phyloP scores from a whole-genome alignment of 345 rosid genomes.

The Capsella bursapastoris region DNA sequence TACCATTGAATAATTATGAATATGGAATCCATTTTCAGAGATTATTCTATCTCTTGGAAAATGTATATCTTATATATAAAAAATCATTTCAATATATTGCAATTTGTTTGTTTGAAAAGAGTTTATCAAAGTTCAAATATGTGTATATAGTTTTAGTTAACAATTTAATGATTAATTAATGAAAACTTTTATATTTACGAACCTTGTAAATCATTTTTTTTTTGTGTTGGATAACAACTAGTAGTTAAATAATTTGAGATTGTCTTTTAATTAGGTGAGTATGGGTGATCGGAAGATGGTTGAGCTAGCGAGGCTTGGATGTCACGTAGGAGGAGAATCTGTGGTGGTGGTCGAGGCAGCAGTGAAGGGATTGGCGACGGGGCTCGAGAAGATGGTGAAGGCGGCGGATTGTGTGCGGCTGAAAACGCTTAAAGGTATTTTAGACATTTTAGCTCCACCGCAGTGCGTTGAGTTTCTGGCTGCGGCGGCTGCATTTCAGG shows the following conservation, averaged over 20 bases:
- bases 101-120: too few species aligned
- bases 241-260: not conserved
- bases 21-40: not conserved
- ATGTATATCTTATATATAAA: too few species aligned
- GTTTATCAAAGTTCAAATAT: too few species aligned
- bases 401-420: conserved; percentile 83
- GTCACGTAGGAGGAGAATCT: conserved; percentile 36
- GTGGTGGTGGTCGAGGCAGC: conserved; percentile 56
- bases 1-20: too few species aligned
- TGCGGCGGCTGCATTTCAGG: conserved; percentile 52
- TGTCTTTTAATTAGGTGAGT: conserved; percentile 42
- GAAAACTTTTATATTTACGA: too few species aligned
- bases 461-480: conserved; percentile 74
- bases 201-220: too few species aligned
- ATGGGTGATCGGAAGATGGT: conserved; percentile 70
- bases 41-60: not conserved
- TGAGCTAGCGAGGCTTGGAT: conserved; percentile 58
- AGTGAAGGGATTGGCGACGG: conserved; percentile 46
- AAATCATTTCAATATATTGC: too few species aligned
- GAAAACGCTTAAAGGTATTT: conserved; percentile 71
- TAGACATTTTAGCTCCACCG: conserved; percentile 63
- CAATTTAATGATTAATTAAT: too few species aligned
- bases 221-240: too few species aligned
- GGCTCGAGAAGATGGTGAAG: conserved; percentile 74
- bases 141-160: too few species aligned